Base-by-base conservation (phyloP, 169 alveolate genomes). In the Plasmodium reichenowi region DNA sequence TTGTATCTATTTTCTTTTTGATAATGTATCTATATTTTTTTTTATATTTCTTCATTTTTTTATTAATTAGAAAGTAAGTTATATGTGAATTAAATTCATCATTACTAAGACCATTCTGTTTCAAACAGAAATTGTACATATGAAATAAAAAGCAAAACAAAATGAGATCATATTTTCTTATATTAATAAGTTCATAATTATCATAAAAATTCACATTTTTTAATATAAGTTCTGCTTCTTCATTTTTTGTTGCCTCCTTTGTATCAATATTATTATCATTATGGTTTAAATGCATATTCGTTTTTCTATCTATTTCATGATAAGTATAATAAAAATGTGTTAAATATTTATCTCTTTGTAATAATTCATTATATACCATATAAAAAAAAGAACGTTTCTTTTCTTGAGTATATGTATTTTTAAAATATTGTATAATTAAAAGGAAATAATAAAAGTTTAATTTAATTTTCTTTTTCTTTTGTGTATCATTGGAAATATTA, bases 71-170 rank as follows among this genome's bases (percentile, higher is more conserved):
- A 47, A 83, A 83, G 50, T 29, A 83, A 5, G 91, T 83, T 13
- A 83, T 83, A 50, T 83, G 80, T 2, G 91, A 83, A 47, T 47
- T 83, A 32, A 83, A 70, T 12, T 58, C 45, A 70, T 59, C 91
- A 22, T 29, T 70, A 47, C 85, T 68, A 47, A 83, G 62, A 4
- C 91, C 91, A 62, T 68, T 8, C 71, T 54, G 32, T 66, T 83
- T 67, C 74, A 83, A 26, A 72, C 91, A 83, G n/a, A 47, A 67
- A 83, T 83, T 83, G 24, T 83, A 83, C 91, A 83, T 83, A 63
- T 83, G 74, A 38, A 83, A 13, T 22, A 83, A 56, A 62, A 83
- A 83, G 62, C 74, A 68, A 56, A 67, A 83, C 50, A 70, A 24
- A 56, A 83, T 48, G 24, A 24, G 3, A 45, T 32, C 24, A 63